Evolutionary conservation across 345 rosid genomes (phyloP), one percentile per base, ranked within the genome.

Genomic region (Camelina neglecta): DNA sequence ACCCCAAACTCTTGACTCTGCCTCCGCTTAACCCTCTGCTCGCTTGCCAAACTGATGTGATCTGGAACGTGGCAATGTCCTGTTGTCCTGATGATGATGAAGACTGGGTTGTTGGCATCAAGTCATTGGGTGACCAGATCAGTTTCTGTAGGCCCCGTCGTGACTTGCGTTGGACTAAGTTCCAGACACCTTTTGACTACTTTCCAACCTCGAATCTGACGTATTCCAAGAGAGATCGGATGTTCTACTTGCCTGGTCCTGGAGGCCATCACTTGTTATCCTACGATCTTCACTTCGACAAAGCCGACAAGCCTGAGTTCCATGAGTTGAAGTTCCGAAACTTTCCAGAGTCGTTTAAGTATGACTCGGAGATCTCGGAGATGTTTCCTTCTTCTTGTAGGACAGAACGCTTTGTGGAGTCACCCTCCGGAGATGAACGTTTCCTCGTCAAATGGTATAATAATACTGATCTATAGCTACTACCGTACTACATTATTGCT

Each of bases 1-100:
- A 53, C 36, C 60, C 72, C 11, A 67, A 41, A 36, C 12, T 67
- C 42, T n/a, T 56, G 6, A 45, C 62, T 39, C 72, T 68, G 62
- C 72, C 62, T 39, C 45, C 60, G 7, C 35, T 51, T 35, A 21
- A 47, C 9, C 18, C 59, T 66, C 48, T 23, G 11, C 47, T 13
- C 21, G 38, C 54, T 49, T 53, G 51, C 72, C 69, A 67, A 67
- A 67, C 72, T n/a, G 50, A 67, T 21, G 38, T 53, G 18, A 9
- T 68, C 24, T 67, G 72, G 36, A 68, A n/a, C 48, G 72, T 54
- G 62, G 72, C 72, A 55, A 68, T 68, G 72, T 68, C 62, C 21
- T 68, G 51, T 68, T 24, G 38, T 39, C 62, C 62, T 67, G 60
- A 67, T 21, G 72, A 54, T 0, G 72, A 41, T 16, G 5, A 55